Base-by-base conservation (phyloP, 1,284 basidiomycete species). In the Pseudozyma sp. region DNA sequence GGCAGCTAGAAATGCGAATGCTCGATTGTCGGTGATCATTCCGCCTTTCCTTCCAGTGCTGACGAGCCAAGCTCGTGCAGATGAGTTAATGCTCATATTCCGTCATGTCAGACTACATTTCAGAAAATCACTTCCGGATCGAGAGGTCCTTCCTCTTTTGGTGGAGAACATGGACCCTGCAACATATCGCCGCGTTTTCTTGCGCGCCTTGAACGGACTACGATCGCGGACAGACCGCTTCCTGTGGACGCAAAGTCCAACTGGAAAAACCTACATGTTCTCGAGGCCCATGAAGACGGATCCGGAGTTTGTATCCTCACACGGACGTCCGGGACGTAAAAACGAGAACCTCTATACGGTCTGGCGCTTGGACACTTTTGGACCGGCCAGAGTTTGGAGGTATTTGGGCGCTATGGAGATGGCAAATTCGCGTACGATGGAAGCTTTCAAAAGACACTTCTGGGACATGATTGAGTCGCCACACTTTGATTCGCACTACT, bases 351-450 rank as follows among this genome's bases (percentile, higher is more conserved):
- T 61, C 8, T 54, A 25, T 18, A 1, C 52, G 0, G 31, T 55
- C 31, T 61, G 59, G 59, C 45, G 52, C 3, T 31, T 48, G 4
- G 59, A 61, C 8, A n/a, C 11, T 10, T 11, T 43, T 34, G 52
- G 52, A 0, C n/a, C 21, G 8, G 35, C 31, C 25, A 36, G 31
- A 38, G 25, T 61, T 12, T 61, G 59, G 52, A 42, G 59, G 18
- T 61, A 61, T 34, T 31, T 55, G 52, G 52, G 59, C 5, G 40
- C 13, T 18, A 3, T 61, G 5, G 13, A 50, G 3, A 47, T 54
- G 39, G 47, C 59, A 21, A 34, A 21, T 7, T 40, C 6, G 18
- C 12, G 16, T 4, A 3, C 18, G 3, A 3, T 18, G 5, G 38
- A 25, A 5, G 21, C 11, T 14, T 44, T 54, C 31, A 25, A 38